phyloP scores from a whole-genome alignment of 345 rosid genomes.

The Eucalyptus curtisii region DNA sequence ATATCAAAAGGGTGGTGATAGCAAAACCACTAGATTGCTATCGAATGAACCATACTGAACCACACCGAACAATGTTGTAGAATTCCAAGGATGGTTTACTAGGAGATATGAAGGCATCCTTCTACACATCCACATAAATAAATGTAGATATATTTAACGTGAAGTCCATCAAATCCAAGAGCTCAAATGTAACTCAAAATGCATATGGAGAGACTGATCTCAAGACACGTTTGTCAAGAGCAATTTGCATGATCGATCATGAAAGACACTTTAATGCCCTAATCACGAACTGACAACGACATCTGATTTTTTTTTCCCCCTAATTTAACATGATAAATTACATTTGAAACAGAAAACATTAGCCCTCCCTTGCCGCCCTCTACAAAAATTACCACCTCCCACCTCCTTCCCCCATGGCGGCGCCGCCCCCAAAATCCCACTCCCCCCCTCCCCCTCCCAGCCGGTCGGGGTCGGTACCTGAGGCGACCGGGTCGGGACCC shows the following conservation, averaged over 20 bases:
- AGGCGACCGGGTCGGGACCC: neutral
- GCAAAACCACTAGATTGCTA: neutral
- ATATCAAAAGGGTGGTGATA: neutral
- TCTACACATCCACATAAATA: accelerated
- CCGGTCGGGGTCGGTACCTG: neutral
- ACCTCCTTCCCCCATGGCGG: neutral
- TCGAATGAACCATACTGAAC: neutral
- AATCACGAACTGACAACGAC: accelerated
- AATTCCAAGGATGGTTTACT: neutral
- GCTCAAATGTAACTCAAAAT: neutral
- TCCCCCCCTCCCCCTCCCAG: no score
- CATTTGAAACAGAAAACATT: neutral
- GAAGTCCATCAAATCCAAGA: neutral
- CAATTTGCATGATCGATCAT: neutral
- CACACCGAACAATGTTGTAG: neutral
- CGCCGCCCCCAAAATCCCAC: neutral
- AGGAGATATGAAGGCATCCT: neutral
- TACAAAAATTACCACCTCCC: neutral
- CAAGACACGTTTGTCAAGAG: neutral
- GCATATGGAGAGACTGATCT: accelerated
- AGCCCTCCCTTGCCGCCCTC: neutral
- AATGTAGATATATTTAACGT: neutral
- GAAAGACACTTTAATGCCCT: accelerated
- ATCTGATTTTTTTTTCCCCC: accelerated
- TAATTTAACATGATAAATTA: neutral